Evolutionary conservation across 306 rosid species (phyloP).

Genomic region (Quercus cerris): DNA sequence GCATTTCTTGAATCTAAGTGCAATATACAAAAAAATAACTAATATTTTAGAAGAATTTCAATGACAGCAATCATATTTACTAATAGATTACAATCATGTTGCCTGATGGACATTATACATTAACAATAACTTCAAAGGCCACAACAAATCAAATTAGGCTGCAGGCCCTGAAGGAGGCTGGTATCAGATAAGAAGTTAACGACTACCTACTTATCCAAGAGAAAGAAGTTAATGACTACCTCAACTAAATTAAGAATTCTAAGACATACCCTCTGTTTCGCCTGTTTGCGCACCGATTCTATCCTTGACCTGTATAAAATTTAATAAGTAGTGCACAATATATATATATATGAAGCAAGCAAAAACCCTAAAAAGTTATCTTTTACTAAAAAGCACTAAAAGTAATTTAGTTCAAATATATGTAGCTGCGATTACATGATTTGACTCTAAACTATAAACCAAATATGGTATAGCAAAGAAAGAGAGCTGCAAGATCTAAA

Average conservation of each 20-base stretch:
- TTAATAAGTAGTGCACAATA: slow-evolving; percentile 4
- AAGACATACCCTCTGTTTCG: slow-evolving; percentile 40
- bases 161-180: background rate
- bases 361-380: background rate
- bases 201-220: background rate
- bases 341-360: background rate
- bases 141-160: background rate
- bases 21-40: background rate
- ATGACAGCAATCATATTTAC: background rate
- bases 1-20: background rate
- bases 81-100: background rate
- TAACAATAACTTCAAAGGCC: background rate
- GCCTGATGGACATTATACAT: background rate
- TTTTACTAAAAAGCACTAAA: background rate
- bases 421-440: background rate
- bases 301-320: slow-evolving; percentile 49
- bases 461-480: background rate
- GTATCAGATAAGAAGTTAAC: background rate
- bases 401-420: background rate
- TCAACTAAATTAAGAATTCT: background rate
- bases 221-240: background rate
- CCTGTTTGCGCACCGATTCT: slow-evolving; percentile 25
- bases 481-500: background rate
- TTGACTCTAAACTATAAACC: background rate
- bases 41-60: background rate